Percentiles rank a stretch among this genome's conserved stretches.
Evolutionary conservation across 805 yeast species (phyloP).

Genomic region (Schizosaccharomyces japonicus): DNA sequence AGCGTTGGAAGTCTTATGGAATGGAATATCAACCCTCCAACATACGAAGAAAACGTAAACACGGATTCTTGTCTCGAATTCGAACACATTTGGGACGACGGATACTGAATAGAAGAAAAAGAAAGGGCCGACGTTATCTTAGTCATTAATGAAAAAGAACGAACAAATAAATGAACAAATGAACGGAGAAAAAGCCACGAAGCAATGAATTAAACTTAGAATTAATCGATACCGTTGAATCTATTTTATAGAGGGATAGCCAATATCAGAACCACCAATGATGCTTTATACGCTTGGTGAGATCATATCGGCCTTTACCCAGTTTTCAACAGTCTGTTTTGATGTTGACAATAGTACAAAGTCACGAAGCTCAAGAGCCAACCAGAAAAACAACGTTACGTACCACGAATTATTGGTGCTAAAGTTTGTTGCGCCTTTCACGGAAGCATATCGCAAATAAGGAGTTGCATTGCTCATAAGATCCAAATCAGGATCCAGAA

Average conservation of each 20-base stretch:
- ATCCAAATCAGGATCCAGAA: constrained; percentile 76
- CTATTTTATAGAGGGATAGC: constrained; percentile 14
- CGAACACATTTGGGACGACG: neutral
- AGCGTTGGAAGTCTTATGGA: constrained; percentile 1
- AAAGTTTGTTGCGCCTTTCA: neutral
- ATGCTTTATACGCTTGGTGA: constrained; percentile 1
- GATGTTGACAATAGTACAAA: neutral
- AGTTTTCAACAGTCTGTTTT: neutral
- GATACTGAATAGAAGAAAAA: neutral
- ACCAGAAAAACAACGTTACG: neutral
- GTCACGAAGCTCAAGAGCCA: constrained; percentile 1
- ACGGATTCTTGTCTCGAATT: neutral
- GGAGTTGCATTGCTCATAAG: constrained; percentile 34
- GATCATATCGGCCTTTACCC: neutral
- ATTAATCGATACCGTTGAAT: neutral
- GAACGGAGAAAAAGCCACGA: neutral
- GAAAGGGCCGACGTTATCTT: neutral
- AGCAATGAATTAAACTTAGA: neutral
- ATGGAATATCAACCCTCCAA: constrained; percentile 2
- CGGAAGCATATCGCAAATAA: neutral
- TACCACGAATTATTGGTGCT: neutral
- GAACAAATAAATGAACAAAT: neutral
- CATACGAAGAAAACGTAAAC: neutral
- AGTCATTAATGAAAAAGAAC: constrained; percentile 13
- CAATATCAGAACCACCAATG: neutral